These are phyloP conservation scores for Drosera capensis DNA, from an alignment of 148 eudicot genomes.

Conservation along the genomic window DNA sequence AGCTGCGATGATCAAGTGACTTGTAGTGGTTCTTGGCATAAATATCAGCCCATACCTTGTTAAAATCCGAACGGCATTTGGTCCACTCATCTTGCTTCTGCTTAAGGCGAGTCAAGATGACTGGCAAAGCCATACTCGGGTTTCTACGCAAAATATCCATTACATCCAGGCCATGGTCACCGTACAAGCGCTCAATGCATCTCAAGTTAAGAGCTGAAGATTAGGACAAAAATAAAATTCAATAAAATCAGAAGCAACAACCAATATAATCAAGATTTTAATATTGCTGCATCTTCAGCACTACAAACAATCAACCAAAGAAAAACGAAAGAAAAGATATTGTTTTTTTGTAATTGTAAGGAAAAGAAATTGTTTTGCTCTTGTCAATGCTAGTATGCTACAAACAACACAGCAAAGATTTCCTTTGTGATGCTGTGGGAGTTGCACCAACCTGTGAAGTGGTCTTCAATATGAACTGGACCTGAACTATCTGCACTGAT, in stretches of 20 bases:
- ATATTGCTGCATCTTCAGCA: background rate
- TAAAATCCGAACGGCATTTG: conserved; percentile 72
- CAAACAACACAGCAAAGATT: too few species aligned
- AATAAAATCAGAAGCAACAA: background rate
- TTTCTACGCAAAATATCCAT: conserved; percentile 74
- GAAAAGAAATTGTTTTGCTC: too few species aligned
- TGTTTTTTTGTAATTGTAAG: too few species aligned
- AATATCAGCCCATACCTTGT: conserved; percentile 91
- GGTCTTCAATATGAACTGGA: conserved; percentile 62
- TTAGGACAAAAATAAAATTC: conserved; percentile 4
- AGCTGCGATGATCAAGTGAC: conserved; percentile 97
- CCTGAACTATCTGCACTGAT: conserved; percentile 29
- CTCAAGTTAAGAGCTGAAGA: conserved; percentile 63
- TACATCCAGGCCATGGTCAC: conserved; percentile 94
- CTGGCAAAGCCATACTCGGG: conserved; percentile 56
- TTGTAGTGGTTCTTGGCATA: conserved; percentile 91
- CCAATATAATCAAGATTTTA: background rate
- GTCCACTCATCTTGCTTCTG: conserved; percentile 98
- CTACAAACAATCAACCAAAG: background rate
- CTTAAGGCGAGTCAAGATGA: conserved; percentile 71
- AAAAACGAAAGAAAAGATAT: conserved; percentile 3
- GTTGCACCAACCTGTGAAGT: conserved; percentile 54
- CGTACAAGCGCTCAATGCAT: conserved; percentile 89
- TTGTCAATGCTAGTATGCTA: too few species aligned
- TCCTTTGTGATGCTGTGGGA: too few species aligned